These are phyloP conservation scores for Ilyonectria sp. DNA, from an alignment of 2,329 filamentous ascomycete species.

Conservation along the genomic window DNA sequence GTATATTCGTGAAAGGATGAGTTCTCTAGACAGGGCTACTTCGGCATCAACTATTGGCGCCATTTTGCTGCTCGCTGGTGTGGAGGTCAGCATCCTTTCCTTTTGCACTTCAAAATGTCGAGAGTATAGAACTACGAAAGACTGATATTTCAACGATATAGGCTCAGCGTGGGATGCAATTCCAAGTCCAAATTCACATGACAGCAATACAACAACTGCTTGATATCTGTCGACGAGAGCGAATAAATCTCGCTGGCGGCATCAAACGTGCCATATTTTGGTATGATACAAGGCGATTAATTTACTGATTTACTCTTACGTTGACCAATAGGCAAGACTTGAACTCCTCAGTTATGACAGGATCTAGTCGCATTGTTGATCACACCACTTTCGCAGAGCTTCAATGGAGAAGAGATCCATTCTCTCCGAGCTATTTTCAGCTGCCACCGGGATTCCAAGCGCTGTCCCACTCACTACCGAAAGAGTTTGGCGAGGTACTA, in stretches of 20 bases:
- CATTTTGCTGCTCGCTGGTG: conserved; percentile 59
- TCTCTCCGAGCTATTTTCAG: conserved; percentile 46
- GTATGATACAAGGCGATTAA: conserved; percentile 44
- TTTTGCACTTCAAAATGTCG: not conserved
- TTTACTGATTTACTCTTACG: conserved; percentile 19
- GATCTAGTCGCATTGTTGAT: conserved; percentile 56
- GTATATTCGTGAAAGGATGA: conserved; percentile 54
- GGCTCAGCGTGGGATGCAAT: conserved; percentile 54
- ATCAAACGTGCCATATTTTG: conserved; percentile 64
- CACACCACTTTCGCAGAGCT: conserved; percentile 60
- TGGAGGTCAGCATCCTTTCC: conserved; percentile 53
- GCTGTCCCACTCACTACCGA: conserved; percentile 41
- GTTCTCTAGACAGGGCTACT: conserved; percentile 42
- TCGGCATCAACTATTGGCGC: conserved; percentile 58
- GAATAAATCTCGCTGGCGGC: conserved; percentile 51
- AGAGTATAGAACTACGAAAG: not conserved
- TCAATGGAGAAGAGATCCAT: conserved; percentile 55
- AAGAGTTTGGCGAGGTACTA: conserved; percentile 54
- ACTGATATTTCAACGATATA: conserved; percentile 36
- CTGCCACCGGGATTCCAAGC: conserved; percentile 54
- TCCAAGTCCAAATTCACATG: conserved; percentile 60
- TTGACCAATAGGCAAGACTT: conserved; percentile 57
- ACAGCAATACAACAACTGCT: conserved; percentile 56
- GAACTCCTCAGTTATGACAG: conserved; percentile 57
- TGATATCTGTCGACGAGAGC: conserved; percentile 47